Base-by-base conservation (phyloP, 805 yeast genomes). In the Yamadazyma paraphyllophila region DNA sequence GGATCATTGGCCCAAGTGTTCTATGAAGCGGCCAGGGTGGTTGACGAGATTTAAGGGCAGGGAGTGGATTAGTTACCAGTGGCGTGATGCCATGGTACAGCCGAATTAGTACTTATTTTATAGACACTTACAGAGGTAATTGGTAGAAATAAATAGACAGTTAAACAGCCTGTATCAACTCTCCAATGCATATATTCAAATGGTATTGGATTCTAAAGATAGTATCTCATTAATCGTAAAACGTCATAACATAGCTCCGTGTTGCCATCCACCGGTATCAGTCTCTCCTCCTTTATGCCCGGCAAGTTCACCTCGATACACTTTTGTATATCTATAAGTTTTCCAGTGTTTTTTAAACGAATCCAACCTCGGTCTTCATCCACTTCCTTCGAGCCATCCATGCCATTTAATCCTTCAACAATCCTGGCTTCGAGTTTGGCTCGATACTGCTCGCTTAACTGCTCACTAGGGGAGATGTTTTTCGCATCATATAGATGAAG, bases 1-100 rank as follows among this genome's bases (percentile, higher is more conserved):
- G 55, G 56, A 6, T 56, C 63, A 9, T 54, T 51, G 5, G 54
- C 58, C 2, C 63, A 60, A 39, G 51, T 58, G 11, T 60, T 55
- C 36, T 48, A 56, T 30, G 53, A 49, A 14, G 51, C 46, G 3
- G 36, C 45, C 3, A 46, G 58, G 41, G 55, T 59, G 42, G 52
- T 44, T 47, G 39, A 36, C 49, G 34, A 43, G 43, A 40, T 57
- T 46, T 54, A 53, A 20, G 24, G 24, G 24, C n/a, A n/a, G n/a
- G n/a, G n/a, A n/a, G n/a, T n/a, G n/a, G n/a, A n/a, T n/a, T n/a
- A n/a, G 24, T 4, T 20, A 20, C 6, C 24, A 20, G 24, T 20
- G 24, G 24, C 24, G 3, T 20, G 24, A 20, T 20, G 24, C 6
- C 24, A 20, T 20, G 24, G 24, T 20, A 6, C n/a, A n/a, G n/a